Base-by-base conservation (phyloP, 169 alveolate genomes). In the Plasmodium billcollinsi region DNA sequence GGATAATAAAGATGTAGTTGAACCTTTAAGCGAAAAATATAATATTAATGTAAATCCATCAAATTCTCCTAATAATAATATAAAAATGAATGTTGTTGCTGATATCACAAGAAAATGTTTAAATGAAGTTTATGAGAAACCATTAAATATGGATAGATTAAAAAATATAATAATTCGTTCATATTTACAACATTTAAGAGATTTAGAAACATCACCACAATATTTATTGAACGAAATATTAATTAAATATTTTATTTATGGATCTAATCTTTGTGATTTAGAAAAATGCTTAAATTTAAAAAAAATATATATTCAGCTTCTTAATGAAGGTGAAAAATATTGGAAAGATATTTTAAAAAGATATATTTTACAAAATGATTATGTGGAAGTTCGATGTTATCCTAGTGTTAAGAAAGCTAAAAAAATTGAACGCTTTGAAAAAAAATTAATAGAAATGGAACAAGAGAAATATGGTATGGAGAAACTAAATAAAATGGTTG, bases 121-220 rank as follows among this genome's bases (percentile, higher is more conserved):
- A 33, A 14, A 43, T 6, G 93, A 92, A 24, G 93, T 92, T 0
- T 65, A 52, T 43, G 75, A 89, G 12, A 47, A 33, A 7, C 83
- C 93, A 21, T 54, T 94, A 12, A 93, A 94, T 61, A 92, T 94
- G 96, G 92, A 67, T 1, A 50, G 95, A 45, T 26, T 94, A 54
- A 74, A 45, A 62, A 88, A 92, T 24, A 62, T 94, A 20, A 94
- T 94, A 18, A 58, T 61, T 1, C 69, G 95, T 20, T 91, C 92
- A 0, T 73, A 88, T 39, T 26, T 91, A 29, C 91, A 76, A 20
- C 90, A 91, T 54, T 61, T 92, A 11, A 85, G 88, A 45, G 88
- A 91, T 39, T 56, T 94, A 43, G 96, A 94, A 71, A 93, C 93
- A 9, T 45, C 90, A n/a, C 94, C 95, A 15, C 89, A 85, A 26